These are phyloP conservation scores for Nannochloropsis gaditana DNA, from an alignment of 108 stramenopile species.

Conservation along the genomic window DNA sequence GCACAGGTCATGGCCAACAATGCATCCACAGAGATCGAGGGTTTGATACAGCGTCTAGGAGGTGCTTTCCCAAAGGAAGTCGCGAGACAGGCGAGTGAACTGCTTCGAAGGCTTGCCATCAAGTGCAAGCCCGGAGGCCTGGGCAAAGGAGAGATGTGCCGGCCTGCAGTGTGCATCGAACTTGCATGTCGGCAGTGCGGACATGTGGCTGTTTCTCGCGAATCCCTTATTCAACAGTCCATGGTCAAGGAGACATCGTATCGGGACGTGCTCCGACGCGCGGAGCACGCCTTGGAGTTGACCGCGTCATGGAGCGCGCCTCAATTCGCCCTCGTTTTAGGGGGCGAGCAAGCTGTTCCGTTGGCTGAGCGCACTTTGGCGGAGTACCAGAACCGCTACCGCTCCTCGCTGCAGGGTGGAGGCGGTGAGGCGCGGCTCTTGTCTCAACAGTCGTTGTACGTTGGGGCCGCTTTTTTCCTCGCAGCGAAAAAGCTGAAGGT, in stretches of 20 bases:
- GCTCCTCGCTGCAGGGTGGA: neutral
- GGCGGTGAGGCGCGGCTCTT: neutral
- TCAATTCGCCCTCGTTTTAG: neutral
- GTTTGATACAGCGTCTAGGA: neutral
- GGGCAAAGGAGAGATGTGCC: neutral
- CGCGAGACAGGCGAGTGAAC: neutral
- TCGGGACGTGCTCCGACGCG: slow-evolving; percentile 1
- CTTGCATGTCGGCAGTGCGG: neutral
- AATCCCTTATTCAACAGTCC: neutral
- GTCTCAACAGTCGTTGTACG: neutral
- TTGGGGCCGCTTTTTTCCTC: neutral
- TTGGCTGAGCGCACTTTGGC: neutral
- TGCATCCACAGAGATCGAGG: neutral
- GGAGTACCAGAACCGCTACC: slow-evolving; percentile 1
- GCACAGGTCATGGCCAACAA: neutral
- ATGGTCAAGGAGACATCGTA: slow-evolving; percentile 17
- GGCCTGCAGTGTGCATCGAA: neutral
- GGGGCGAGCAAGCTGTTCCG: neutral
- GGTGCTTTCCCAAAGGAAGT: neutral
- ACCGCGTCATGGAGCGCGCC: neutral
- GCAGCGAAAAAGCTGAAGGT: neutral
- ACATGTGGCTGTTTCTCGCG: neutral
- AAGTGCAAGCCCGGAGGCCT: neutral
- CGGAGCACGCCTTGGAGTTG: neutral
- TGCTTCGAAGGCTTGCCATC: neutral